Conservation (phyloP, 306 rosid species). For the Fragaria ananassa region DNA sequence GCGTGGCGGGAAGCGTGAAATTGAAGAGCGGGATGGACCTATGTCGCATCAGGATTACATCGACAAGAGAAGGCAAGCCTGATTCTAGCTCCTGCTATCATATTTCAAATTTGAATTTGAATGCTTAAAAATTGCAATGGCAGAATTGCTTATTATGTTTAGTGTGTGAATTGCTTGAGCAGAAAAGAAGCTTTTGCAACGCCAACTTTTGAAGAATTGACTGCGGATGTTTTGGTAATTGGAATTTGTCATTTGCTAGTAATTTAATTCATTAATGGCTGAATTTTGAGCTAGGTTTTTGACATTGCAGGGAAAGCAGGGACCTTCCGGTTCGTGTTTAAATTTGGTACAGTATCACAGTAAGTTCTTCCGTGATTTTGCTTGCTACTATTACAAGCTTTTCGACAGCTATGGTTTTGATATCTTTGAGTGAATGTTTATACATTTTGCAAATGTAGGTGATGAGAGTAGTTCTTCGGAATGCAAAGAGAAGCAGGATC, state of each 20-base stretch:
- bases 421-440: not conserved
- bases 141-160: not conserved
- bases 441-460: constrained; percentile 39
- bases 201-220: constrained; percentile 34
- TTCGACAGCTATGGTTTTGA: not conserved
- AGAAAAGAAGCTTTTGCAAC: constrained; percentile 56
- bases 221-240: constrained; percentile 69
- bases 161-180: constrained; percentile 16
- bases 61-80: constrained; percentile 54
- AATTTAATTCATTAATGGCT: not conserved
- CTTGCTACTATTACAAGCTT: not conserved
- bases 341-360: constrained; percentile 72
- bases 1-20: constrained; percentile 12
- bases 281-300: constrained; percentile 17
- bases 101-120: not conserved
- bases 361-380: constrained; percentile 21
- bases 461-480: constrained; percentile 56
- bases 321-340: constrained; percentile 39
- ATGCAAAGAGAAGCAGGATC: constrained; percentile 40
- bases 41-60: constrained; percentile 76
- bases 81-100: not conserved
- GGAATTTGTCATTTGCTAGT: constrained; percentile 1
- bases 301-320: constrained; percentile 54
- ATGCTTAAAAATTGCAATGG: not conserved
- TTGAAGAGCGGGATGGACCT: constrained; percentile 37